Conservation (phyloP, 352 stramenopile genomes). For the Phytopythium vexans region DNA sequence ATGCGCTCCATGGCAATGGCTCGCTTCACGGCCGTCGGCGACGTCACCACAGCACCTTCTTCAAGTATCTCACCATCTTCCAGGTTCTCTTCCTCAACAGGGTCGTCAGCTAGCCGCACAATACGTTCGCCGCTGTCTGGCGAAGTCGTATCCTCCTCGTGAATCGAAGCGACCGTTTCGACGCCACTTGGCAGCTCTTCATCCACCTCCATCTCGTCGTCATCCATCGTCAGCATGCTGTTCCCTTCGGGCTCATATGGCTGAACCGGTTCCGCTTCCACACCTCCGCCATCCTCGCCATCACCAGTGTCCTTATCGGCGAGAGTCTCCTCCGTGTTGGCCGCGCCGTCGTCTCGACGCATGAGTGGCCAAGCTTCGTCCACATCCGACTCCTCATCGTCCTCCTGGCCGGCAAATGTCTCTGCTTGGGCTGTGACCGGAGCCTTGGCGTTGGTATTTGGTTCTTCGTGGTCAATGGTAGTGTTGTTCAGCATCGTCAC, state of each 20-base stretch:
- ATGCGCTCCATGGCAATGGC: constrained; percentile 30
- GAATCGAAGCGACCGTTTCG: background rate
- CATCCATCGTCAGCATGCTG: constrained; percentile 7
- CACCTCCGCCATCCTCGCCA: background rate
- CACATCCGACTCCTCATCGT: constrained; percentile 48
- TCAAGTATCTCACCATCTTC: constrained; percentile 79
- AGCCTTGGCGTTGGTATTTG: too few species aligned
- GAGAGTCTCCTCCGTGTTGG: constrained; percentile 6
- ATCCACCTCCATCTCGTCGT: constrained; percentile 28
- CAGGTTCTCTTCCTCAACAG: constrained; percentile 22
- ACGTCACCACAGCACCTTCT: constrained; percentile 39
- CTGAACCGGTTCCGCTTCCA: background rate
- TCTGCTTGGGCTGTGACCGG: too few species aligned
- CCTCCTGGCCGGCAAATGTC: too few species aligned
- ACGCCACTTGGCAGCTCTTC: constrained; percentile 23
- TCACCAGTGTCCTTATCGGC: constrained; percentile 1
- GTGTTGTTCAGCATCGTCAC: too few species aligned
- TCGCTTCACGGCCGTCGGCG: constrained; percentile 33
- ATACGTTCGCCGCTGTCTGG: constrained; percentile 6
- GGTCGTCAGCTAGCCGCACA: constrained; percentile 2
- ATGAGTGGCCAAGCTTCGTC: constrained; percentile 53
- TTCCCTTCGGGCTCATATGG: background rate
- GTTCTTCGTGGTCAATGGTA: too few species aligned
- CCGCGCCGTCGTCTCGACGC: constrained; percentile 4
- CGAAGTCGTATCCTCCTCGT: background rate